Evolutionary conservation across 1,284 basidiomycete genomes (phyloP), one percentile per base, ranked within the genome.

Genomic region (Ustilago lituana): DNA sequence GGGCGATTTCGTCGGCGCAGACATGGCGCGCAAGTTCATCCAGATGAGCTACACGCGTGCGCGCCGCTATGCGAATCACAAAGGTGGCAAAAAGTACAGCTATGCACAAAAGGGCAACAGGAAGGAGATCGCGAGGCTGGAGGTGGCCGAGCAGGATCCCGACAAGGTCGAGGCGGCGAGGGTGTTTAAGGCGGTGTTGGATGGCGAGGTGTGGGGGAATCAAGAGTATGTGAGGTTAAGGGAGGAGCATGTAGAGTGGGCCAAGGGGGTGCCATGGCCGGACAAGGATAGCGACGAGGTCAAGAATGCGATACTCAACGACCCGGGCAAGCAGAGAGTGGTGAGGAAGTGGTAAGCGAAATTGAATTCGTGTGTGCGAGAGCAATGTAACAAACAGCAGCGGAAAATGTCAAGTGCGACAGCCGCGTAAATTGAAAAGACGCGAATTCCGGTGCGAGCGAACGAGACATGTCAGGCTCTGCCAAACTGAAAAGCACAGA

Each of bases 41-140:
- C 59, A 73, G 47, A 73, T 73, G 70, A 65, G 70, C 19, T 64
- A 55, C 27, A 73, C 70, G 0, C 55, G 70, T 12, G 61, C 70
- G 3, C 31, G 70, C 19, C 38, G 70, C 1, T 73, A 73, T 44
- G 65, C 70, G 4, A 73, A 73, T 33, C 70, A 69, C 39, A 56
- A 44, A 11, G 64, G 69, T 3, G 69, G 69, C 1, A 62, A 58
- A 17, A 72, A 68, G 48, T 72, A 72, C 38, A 23, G 36, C 12
- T 45, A 61, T 29, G 37, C 26, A 15, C 26, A 3, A 9, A 27
- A 29, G 44, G 38, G 33, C 14, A 48, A 52, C 29, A 33, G 54
- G 27, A 50, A 22, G 1, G 46, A 64, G 41, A 54, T 64, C 10
- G 19, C 33, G 5, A 36, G 60, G 32, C 37, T 59, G 12, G 51